Evolutionary conservation across 345 rosid genomes (phyloP).

Genomic region (Pistacia atlantica): DNA sequence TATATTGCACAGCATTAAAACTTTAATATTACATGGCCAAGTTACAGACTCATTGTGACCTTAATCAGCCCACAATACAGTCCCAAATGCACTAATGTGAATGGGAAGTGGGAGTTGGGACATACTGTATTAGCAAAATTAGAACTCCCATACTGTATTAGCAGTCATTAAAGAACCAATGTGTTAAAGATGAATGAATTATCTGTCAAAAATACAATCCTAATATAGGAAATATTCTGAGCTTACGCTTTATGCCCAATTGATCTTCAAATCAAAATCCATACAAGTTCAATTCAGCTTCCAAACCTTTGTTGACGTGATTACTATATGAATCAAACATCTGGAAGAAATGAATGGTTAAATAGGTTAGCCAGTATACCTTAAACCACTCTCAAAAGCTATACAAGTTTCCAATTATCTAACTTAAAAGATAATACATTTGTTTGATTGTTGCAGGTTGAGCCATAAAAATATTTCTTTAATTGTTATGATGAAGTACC

Average conservation of each 20-base stretch:
- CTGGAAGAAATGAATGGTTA: conserved; percentile 27
- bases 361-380: conserved; percentile 11
- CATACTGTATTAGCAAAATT: neutral
- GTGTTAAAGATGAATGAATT: neutral
- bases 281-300: conserved; percentile 39
- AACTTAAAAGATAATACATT: neutral
- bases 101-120: too few species aligned
- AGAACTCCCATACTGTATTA: too few species aligned
- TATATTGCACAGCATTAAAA: too few species aligned
- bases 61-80: too few species aligned
- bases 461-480: neutral
- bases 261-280: conserved; percentile 49
- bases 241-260: conserved; percentile 41
- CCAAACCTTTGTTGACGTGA: conserved; percentile 47
- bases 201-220: neutral
- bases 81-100: too few species aligned
- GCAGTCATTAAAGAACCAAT: conserved; percentile 1
- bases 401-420: neutral
- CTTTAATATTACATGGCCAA: too few species aligned
- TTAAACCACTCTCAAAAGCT: neutral
- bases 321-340: conserved; percentile 58
- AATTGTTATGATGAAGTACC: neutral
- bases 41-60: too few species aligned
- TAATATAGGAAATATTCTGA: conserved; percentile 9
- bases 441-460: neutral